Base-by-base conservation (phyloP, 2,329 filamentous ascomycete genomes). In the Waltergamsia citrina region DNA sequence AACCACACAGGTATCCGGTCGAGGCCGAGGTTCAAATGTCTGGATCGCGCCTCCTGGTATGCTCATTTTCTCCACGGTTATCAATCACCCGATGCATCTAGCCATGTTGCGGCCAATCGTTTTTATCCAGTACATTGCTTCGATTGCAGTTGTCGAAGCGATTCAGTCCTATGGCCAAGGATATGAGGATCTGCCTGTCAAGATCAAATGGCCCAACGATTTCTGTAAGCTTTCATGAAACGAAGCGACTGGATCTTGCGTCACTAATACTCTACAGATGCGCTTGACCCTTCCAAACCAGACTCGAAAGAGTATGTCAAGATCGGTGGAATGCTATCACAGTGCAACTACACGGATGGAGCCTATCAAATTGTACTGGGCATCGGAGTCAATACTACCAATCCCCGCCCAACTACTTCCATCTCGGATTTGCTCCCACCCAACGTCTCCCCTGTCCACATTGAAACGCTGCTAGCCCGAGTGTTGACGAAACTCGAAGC, bases 201-300 rank as follows among this genome's bases (percentile, higher is more conserved):
- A 84, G 52, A 62, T 98, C 21, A 98, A 98, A 57, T 98, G 92
- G 92, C 92, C 92, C 9, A 98, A 98, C 49, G 92, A 98, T 51
- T 85, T 98, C 35, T 90, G 77, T 79, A 57, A 55, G 69, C 12
- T 20, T 12, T 16, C 19, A 7, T 23, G n/a, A n/a, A n/a, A n/a
- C n/a, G n/a, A n/a, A n/a, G n/a, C n/a, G n/a, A n/a, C n/a, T n/a
- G n/a, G n/a, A n/a, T n/a, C n/a, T n/a, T n/a, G n/a, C n/a, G n/a
- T n/a, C n/a, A n/a, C 16, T 35, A 5, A 26, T 31, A 7, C 41
- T 4, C 12, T 0, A 11, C 37, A 75, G 74, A 86, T 49, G 81
- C 80, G 1, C 65, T 74, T 16, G 80, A 86, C 48, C 83, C 72
- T 6, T 19, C 57, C 34, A 67, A 66, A 30, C 65, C 64, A 4